phyloP scores from a whole-genome alignment of 2,329 filamentous ascomycete genomes.

The Fusarium transvaalense region DNA sequence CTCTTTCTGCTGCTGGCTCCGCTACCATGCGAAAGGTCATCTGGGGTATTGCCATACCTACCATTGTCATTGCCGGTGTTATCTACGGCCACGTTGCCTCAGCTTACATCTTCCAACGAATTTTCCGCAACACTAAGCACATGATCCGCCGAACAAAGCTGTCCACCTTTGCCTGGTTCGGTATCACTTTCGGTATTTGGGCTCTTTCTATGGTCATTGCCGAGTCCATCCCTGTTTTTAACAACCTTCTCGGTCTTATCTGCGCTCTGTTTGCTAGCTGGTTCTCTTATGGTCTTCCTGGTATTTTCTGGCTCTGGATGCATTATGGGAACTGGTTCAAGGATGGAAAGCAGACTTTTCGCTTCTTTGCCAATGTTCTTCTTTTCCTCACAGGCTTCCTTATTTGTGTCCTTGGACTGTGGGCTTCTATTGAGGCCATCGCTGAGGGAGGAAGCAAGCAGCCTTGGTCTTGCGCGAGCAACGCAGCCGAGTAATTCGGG shows the following conservation, averaged over 20 bases:
- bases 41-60: conserved; percentile 74
- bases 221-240: conserved; percentile 77
- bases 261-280: conserved; percentile 73
- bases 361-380: conserved; percentile 51
- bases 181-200: conserved; percentile 68
- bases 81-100: conserved; percentile 76
- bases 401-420: conserved; percentile 56
- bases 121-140: conserved; percentile 71
- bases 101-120: conserved; percentile 74
- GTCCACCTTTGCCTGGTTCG: conserved; percentile 69
- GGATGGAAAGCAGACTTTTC: conserved; percentile 48
- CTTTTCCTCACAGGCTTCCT: conserved; percentile 53
- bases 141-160: conserved; percentile 63
- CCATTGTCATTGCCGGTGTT: conserved; percentile 76
- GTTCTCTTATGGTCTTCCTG: conserved; percentile 70
- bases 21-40: conserved; percentile 70
- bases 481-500: conserved; percentile 32
- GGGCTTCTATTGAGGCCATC: conserved; percentile 56
- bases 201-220: conserved; percentile 75
- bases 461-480: conserved; percentile 55
- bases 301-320: conserved; percentile 63
- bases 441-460: conserved; percentile 46
- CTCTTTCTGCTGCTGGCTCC: conserved; percentile 70
- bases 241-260: conserved; percentile 72
- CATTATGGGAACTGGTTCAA: conserved; percentile 58